These are phyloP conservation scores for Ganoderma lucidum DNA, from an alignment of 1,284 basidiomycete species.

Conservation along the genomic window DNA sequence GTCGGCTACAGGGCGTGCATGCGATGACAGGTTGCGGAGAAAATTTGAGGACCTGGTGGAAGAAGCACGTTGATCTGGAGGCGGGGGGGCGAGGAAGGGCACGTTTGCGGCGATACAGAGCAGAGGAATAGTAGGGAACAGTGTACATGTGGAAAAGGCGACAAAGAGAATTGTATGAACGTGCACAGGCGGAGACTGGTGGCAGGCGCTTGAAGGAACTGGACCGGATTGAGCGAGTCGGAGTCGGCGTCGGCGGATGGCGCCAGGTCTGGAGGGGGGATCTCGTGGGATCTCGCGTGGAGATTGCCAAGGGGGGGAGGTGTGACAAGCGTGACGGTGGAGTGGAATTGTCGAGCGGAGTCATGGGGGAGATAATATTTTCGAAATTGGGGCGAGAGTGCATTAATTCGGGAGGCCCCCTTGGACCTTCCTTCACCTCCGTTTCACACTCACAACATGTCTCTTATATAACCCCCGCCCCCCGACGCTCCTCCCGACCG, in stretches of 20 bases:
- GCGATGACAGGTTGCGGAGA: background rate
- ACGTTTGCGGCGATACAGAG: conserved; percentile 31
- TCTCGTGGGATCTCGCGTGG: conserved; percentile 15
- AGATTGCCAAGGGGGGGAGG: conserved; percentile 29
- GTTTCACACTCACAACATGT: conserved; percentile 32
- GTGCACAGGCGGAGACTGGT: conserved; percentile 27
- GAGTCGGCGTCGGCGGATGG: conserved; percentile 17
- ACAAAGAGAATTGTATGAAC: conserved; percentile 29
- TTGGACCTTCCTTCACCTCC: conserved; percentile 18
- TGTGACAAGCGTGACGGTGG: conserved; percentile 31
- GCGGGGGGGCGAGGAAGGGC: conserved; percentile 16
- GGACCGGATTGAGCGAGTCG: conserved; percentile 10
- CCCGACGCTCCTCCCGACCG: conserved; percentile 18
- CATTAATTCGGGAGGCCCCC: conserved; percentile 13
- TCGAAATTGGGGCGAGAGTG: conserved; percentile 11
- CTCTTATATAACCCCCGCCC: conserved; percentile 33
- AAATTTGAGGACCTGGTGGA: background rate
- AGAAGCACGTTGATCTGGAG: conserved; percentile 21
- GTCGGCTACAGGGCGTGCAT: conserved; percentile 1
- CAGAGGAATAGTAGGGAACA: conserved; percentile 9
- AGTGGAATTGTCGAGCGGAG: conserved; percentile 26
- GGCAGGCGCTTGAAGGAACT: conserved; percentile 5
- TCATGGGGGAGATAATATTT: conserved; percentile 33
- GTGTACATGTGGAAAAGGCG: conserved; percentile 7
- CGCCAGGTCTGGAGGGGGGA: conserved; percentile 21